Evolutionary conservation across 2,329 filamentous ascomycete species (phyloP).

Genomic region (Ophiostoma tasmaniense): DNA sequence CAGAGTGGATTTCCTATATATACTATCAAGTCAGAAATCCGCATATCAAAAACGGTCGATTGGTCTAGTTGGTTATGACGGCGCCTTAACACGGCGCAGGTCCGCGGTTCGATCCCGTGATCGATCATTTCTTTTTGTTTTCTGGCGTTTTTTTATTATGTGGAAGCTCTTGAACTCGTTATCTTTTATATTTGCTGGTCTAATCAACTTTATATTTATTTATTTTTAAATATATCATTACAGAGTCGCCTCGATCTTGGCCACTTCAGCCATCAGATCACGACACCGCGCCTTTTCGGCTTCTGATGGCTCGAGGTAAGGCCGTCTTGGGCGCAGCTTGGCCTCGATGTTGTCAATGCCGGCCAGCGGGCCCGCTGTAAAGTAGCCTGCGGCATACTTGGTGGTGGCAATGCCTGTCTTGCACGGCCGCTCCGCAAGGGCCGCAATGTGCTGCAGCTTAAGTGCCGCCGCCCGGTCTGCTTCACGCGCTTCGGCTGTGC

Average conservation of each 20-base stretch:
- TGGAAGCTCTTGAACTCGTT: neutral
- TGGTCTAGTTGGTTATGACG: slow-evolving; percentile 20
- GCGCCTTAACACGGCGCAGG: slow-evolving; percentile 19
- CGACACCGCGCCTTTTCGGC: slow-evolving; percentile 36
- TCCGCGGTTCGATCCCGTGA: slow-evolving; percentile 18
- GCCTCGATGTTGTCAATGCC: slow-evolving; percentile 51
- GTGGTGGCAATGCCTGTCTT: slow-evolving; percentile 59
- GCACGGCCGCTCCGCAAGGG: slow-evolving; percentile 56
- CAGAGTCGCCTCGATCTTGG: slow-evolving; percentile 36
- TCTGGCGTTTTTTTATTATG: neutral
- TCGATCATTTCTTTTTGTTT: slow-evolving; percentile 15
- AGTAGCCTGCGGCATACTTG: slow-evolving; percentile 59
- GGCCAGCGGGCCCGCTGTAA: slow-evolving; percentile 43
- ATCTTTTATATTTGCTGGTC: neutral
- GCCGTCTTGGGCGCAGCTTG: slow-evolving; percentile 50
- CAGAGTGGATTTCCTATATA: neutral
- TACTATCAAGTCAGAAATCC: rapidly evolving
- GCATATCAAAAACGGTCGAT: slow-evolving; percentile 9
- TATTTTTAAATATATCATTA: neutral
- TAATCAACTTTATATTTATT: no score
- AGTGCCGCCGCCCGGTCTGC: slow-evolving; percentile 52
- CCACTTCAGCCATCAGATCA: slow-evolving; percentile 34
- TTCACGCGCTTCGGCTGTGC: slow-evolving; percentile 25
- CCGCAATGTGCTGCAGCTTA: slow-evolving; percentile 51
- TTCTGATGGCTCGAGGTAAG: slow-evolving; percentile 46